Evolutionary conservation across 139 green algal genomes (phyloP).

Genomic region (Klebsormidium nitens): DNA sequence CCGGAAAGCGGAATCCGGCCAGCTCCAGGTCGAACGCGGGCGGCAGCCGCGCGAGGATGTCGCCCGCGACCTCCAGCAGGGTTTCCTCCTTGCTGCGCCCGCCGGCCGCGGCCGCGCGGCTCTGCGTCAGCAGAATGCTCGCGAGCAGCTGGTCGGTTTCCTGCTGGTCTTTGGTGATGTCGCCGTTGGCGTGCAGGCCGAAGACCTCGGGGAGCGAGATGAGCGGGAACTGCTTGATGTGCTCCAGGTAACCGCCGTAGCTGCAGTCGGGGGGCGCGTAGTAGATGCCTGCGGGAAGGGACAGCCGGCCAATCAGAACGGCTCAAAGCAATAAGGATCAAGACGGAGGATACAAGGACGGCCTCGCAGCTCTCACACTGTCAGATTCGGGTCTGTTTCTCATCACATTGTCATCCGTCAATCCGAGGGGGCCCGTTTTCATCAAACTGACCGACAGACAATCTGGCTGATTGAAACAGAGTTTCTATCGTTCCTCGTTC

Average conservation of each 20-base stretch:
- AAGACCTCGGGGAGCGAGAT: slow-evolving; percentile 47
- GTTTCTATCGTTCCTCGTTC: too few relatives aligned
- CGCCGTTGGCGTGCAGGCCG: slow-evolving; percentile 70
- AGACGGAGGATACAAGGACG: too few relatives aligned
- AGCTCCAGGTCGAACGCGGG: slow-evolving; percentile 66
- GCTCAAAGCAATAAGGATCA: too few relatives aligned
- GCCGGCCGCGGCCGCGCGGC: background rate
- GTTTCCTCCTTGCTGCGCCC: slow-evolving; percentile 47
- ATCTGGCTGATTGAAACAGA: too few relatives aligned
- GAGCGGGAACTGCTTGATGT: slow-evolving; percentile 43
- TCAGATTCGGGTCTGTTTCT: too few relatives aligned
- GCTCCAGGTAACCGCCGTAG: slow-evolving; percentile 44
- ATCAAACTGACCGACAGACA: too few relatives aligned
- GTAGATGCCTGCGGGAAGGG: too few relatives aligned
- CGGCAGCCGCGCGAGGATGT: slow-evolving; percentile 52
- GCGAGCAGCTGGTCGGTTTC: slow-evolving; percentile 62
- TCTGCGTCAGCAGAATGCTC: slow-evolving; percentile 48
- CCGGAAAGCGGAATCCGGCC: slow-evolving; percentile 63
- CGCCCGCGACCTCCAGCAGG: slow-evolving; percentile 53
- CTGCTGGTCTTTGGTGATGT: slow-evolving; percentile 72
- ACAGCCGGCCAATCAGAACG: too few relatives aligned
- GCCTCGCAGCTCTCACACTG: too few relatives aligned
- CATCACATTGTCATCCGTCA: too few relatives aligned
- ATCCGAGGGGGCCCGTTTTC: too few relatives aligned
- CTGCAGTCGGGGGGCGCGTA: slow-evolving; percentile 51